A percentile compares a stretch with the other conserved stretches of the same genome.
Conservation (phyloP, 2,329 filamentous ascomycete species). For the Berkeleyomyces basicola region DNA sequence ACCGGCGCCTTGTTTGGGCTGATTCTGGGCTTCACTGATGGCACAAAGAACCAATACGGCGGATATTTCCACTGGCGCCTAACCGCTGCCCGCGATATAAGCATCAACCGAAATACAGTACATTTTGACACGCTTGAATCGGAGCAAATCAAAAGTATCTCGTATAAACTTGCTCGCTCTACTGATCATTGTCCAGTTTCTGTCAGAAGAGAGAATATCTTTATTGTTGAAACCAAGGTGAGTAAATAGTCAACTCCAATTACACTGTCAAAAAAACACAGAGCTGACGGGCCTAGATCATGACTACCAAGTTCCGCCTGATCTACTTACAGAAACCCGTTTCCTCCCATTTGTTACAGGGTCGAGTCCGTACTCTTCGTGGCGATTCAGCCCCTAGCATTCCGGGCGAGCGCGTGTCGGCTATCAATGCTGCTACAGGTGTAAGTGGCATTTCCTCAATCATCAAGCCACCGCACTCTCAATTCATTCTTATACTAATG, state of each 20-base stretch:
- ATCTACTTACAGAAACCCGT: neutral
- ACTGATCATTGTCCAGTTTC: neutral
- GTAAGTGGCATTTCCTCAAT: neutral
- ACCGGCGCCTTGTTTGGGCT: neutral
- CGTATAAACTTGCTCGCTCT: neutral
- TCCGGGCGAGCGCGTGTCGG: neutral
- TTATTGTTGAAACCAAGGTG: neutral
- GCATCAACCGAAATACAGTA: neutral
- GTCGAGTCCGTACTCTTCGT: too few relatives aligned
- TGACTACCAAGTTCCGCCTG: too few relatives aligned
- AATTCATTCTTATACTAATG: neutral
- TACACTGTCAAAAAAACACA: neutral
- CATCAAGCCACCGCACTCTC: neutral
- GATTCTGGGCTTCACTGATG: neutral
- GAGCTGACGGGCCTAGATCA: neutral
- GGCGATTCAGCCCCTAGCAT: too few relatives aligned
- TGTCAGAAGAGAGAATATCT: neutral
- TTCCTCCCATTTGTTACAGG: too few relatives aligned
- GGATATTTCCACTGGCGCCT: neutral
- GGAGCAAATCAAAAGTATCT: neutral
- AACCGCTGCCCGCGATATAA: neutral
- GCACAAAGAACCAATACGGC: neutral
- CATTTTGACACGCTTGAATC: neutral
- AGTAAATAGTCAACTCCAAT: neutral
- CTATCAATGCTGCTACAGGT: neutral